A percentile compares a stretch with the other conserved stretches of the same genome.
phyloP scores from a whole-genome alignment of 2,329 filamentous ascomycete species.

The Phialocephala subalpina region DNA sequence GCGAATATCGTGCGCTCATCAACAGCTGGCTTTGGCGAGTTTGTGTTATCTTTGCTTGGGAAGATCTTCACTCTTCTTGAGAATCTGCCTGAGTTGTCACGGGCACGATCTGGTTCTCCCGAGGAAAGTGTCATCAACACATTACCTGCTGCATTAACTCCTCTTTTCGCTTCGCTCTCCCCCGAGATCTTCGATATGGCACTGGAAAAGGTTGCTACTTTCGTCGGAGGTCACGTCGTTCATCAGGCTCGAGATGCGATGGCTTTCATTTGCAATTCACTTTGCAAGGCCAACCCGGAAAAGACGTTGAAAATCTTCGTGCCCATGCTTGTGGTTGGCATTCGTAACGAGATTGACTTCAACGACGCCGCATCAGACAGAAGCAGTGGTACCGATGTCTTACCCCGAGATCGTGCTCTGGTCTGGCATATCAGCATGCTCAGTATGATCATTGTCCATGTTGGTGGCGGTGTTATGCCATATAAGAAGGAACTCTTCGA shows the following conservation, averaged over 20 bases:
- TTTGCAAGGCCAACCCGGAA: conserved; percentile 94
- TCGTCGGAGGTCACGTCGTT: conserved; percentile 92
- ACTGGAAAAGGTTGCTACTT: conserved; percentile 89
- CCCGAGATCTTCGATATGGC: conserved; percentile 93
- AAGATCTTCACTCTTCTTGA: conserved; percentile 96
- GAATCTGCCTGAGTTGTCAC: conserved; percentile 89
- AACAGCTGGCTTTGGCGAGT: conserved; percentile 92
- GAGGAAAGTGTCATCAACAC: conserved; percentile 98
- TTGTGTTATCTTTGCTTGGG: conserved; percentile 87
- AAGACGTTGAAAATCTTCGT: conserved; percentile 92
- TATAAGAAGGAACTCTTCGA: conserved; percentile 90
- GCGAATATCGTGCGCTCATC: conserved; percentile 90
- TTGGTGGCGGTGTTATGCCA: conserved; percentile 86
- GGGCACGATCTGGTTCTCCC: conserved; percentile 87
- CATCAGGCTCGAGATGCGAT: conserved; percentile 97
- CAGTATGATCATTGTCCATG: conserved; percentile 97
- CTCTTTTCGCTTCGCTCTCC: conserved; percentile 88
- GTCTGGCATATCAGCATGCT: conserved; percentile 98
- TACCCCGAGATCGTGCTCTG: conserved; percentile 89
- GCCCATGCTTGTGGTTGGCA: conserved; percentile 88
- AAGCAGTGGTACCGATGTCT: conserved; percentile 90
- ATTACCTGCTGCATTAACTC: conserved; percentile 88
- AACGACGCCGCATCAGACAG: conserved; percentile 95
- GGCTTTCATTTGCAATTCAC: conserved; percentile 96
- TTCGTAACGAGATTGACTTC: conserved; percentile 95